Conservation (phyloP, 805 yeast genomes). For the Candida sphagnicola region DNA sequence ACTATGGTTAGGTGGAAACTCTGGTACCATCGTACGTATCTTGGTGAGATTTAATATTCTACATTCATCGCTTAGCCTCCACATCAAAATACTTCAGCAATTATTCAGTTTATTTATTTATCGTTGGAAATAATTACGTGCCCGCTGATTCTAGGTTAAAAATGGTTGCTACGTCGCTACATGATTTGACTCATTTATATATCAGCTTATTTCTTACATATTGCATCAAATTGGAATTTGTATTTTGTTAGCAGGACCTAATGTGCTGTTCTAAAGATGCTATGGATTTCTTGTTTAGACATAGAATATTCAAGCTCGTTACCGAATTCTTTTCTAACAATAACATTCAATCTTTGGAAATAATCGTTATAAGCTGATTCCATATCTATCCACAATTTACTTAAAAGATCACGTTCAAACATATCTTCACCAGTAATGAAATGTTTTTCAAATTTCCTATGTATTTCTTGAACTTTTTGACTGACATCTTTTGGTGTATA, state of each 20-base stretch:
- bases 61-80: no score
- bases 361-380: slow-evolving; percentile 59
- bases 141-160: no score
- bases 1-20: no score
- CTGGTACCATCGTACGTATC: no score
- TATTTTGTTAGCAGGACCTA: not conserved
- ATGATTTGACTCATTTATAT: no score
- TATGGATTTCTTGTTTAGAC: slow-evolving; percentile 52
- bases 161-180: no score
- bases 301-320: slow-evolving; percentile 49
- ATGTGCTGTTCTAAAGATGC: slow-evolving; percentile 40
- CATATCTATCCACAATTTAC: slow-evolving; percentile 65
- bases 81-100: no score
- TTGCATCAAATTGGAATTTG: no score
- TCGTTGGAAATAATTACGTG: no score
- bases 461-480: slow-evolving; percentile 50
- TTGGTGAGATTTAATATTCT: no score
- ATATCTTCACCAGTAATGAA: slow-evolving; percentile 38
- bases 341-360: slow-evolving; percentile 49
- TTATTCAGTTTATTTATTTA: no score
- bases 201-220: no score
- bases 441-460: slow-evolving; percentile 54
- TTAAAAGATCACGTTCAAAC: slow-evolving; percentile 52
- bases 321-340: slow-evolving; percentile 52
- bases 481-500: slow-evolving; percentile 59